phyloP scores from a whole-genome alignment of 176 grass and related monocot genomes.

The Bolboschoenus planiculmis region DNA sequence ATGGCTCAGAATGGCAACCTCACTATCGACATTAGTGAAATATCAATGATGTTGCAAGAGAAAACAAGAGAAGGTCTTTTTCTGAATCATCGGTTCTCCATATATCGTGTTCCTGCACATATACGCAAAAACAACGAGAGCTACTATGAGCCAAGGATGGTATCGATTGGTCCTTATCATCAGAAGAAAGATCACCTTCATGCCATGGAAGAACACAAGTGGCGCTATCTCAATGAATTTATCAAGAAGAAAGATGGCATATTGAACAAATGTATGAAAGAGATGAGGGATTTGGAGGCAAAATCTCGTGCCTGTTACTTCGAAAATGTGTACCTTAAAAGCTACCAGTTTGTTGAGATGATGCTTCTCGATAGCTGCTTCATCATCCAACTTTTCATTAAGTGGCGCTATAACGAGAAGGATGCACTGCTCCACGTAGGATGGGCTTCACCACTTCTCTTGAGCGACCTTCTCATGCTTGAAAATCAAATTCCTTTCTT shows the following conservation, averaged over 20 bases:
- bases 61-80: background rate
- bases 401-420: background rate
- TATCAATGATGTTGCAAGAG: background rate
- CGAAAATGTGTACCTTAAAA: background rate
- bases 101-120: conserved; percentile 6
- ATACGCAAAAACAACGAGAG: background rate
- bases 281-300: background rate
- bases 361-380: conserved; percentile 21
- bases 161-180: conserved; percentile 15
- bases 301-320: background rate
- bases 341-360: background rate
- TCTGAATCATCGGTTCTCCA: background rate
- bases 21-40: background rate
- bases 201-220: conserved; percentile 16
- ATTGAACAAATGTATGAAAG: background rate
- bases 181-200: background rate
- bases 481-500: conserved; percentile 10
- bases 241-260: background rate
- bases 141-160: conserved; percentile 10
- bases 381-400: conserved; percentile 19
- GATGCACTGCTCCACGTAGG: background rate
- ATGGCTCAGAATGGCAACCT: background rate
- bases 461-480: conserved; percentile 6
- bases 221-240: conserved; percentile 4
- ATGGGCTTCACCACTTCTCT: background rate